phyloP scores from a whole-genome alignment of 345 rosid genomes.

The Moringa oleifera region DNA sequence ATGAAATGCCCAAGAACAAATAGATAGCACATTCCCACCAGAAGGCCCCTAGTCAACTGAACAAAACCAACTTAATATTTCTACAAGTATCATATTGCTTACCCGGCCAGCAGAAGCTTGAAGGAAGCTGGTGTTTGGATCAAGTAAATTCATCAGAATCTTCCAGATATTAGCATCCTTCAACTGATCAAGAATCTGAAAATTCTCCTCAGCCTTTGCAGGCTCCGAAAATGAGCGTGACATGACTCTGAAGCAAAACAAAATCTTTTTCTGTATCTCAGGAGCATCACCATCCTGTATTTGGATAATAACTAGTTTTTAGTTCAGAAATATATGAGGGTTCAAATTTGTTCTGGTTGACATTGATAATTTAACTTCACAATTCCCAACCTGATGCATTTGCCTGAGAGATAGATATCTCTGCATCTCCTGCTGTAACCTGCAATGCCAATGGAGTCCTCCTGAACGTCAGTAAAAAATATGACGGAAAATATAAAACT shows the following conservation, averaged over 20 bases:
- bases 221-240: constrained; percentile 91
- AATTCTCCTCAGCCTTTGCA: constrained; percentile 76
- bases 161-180: constrained; percentile 94
- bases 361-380: neutral
- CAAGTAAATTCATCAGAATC: constrained; percentile 61
- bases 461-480: constrained; percentile 31
- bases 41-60: too few species aligned
- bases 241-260: constrained; percentile 77
- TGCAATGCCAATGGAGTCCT: constrained; percentile 47
- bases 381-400: constrained; percentile 65
- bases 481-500: constrained; percentile 25
- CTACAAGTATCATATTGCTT: constrained; percentile 15
- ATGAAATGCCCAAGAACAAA: too few species aligned
- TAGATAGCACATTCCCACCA: too few species aligned
- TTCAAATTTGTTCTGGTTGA: neutral
- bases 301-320: constrained; percentile 20
- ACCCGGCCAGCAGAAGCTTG: constrained; percentile 67
- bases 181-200: constrained; percentile 86
- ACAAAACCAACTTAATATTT: too few species aligned
- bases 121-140: constrained; percentile 59
- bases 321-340: neutral
- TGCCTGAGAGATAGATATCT: constrained; percentile 74
- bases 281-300: constrained; percentile 75
- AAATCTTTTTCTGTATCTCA: constrained; percentile 75
- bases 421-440: constrained; percentile 99